Evolutionary conservation across 208 protist species (phyloP).

Genomic region (Ichthyophonus hoferi): DNA sequence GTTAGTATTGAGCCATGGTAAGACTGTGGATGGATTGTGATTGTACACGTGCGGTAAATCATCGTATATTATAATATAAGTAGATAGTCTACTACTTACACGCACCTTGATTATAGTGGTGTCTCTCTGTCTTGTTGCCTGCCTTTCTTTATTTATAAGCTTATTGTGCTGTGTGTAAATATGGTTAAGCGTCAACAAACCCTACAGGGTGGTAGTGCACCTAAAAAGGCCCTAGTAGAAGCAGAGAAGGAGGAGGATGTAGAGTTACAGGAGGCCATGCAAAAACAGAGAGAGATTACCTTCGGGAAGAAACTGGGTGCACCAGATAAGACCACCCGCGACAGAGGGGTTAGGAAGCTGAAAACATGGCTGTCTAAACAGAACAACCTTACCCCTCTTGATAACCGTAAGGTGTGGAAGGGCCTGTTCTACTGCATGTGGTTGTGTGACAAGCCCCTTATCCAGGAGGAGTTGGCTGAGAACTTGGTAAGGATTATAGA

Average conservation of each 20-base stretch:
- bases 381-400: neutral
- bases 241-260: neutral
- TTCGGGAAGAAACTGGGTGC: neutral
- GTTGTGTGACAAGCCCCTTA: slow-evolving; percentile 28
- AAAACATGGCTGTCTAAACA: neutral
- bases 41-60: too few relatives aligned
- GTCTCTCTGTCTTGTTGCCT: too few relatives aligned
- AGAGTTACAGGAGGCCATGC: neutral
- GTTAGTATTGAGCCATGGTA: too few relatives aligned
- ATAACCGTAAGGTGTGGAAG: slow-evolving; percentile 32
- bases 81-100: too few relatives aligned
- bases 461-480: slow-evolving; percentile 32
- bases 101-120: too few relatives aligned
- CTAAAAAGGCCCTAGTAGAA: neutral
- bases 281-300: neutral
- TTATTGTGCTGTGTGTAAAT: too few relatives aligned
- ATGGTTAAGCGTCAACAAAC: neutral
- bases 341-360: slow-evolving; percentile 30
- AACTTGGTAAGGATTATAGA: slow-evolving; percentile 10
- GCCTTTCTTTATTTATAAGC: too few relatives aligned
- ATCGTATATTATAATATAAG: too few relatives aligned
- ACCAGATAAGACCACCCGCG: neutral
- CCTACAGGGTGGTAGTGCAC: neutral
- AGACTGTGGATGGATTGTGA: too few relatives aligned
- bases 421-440: slow-evolving; percentile 34